Percentiles rank a stretch among this genome's conserved stretches.
Evolutionary conservation across 1,139 yeast species (phyloP).

Genomic region (Blastobotrys capitulatus): DNA sequence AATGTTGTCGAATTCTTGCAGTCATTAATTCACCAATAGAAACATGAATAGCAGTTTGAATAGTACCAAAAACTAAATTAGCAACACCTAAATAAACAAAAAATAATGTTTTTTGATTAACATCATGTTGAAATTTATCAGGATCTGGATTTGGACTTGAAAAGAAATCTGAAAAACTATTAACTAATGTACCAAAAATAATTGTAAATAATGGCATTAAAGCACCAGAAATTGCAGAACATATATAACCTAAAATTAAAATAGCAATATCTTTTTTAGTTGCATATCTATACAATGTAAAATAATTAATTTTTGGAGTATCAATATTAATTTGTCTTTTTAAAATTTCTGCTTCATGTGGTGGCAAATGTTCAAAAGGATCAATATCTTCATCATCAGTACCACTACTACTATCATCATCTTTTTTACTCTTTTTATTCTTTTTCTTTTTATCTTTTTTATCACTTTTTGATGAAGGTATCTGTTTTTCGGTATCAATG

Average conservation of each 20-base stretch:
- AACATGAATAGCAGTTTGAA: conserved; percentile 35
- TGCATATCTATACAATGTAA: conserved; percentile 36
- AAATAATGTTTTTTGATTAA: conserved; percentile 35
- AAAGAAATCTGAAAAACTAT: conserved; percentile 34
- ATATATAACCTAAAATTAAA: conserved; percentile 28
- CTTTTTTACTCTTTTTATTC: conserved; percentile 6
- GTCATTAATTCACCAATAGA: conserved; percentile 40
- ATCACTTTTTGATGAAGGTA: not conserved
- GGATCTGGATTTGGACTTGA: conserved; percentile 25
- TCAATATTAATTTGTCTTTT: conserved; percentile 30
- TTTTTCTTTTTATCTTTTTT: not conserved
- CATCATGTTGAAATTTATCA: conserved; percentile 29
- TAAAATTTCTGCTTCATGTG: conserved; percentile 31
- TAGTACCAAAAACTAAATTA: conserved; percentile 30
- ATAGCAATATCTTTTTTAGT: conserved; percentile 27
- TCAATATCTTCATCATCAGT: conserved; percentile 13
- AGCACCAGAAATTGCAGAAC: conserved; percentile 36
- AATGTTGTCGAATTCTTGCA: conserved; percentile 37
- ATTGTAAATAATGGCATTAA: conserved; percentile 38
- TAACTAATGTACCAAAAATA: conserved; percentile 37
- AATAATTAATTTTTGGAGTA: conserved; percentile 25
- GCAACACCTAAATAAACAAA: conserved; percentile 38
- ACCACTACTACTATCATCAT: not conserved
- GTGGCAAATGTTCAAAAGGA: conserved; percentile 28
- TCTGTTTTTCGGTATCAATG: not conserved